Base-by-base conservation (phyloP, 2,329 filamentous ascomycete genomes). In the Leptographium procerum region DNA sequence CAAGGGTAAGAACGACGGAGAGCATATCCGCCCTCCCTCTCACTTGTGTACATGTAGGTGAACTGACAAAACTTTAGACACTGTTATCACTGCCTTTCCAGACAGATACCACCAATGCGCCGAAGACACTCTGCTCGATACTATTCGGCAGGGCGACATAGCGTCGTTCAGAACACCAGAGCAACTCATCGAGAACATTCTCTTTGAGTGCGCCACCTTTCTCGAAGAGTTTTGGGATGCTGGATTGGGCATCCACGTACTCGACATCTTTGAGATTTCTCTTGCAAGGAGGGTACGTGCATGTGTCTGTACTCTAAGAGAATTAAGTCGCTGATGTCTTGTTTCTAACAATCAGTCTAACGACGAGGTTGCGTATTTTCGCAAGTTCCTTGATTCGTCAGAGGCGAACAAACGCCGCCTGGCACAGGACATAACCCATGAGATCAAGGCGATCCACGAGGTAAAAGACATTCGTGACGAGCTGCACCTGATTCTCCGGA, bases 181-280 rank as follows among this genome's bases (percentile, higher is more conserved):
- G 5, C 22, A 57, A 26, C 55, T 57, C 2, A 31, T 57, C n/a
- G 55, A 52, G 14, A 36, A 57, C 9, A 57, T 57, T 7, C 33
- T 57, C 28, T 57, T n/a, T 11, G 16, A 57, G 29, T 50, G 40
- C n/a, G 55, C n/a, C 33, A 57, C 33, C 24, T 57, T 57, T 11
- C 22, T 19, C 10, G 55, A 57, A 24, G 33, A 51, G 24, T 57
- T 52, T n/a, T 22, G 31, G 33, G 13, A 43, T 26, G 55, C 55
- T 5, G 55, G 55, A 1, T 16, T 57, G 7, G 55, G 47, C 3
- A 52, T 31, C 14, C 55, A 57, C 48, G 4, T 57, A 6, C 47
- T 57, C 5, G 55, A 57, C 26, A 43, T 57, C 14, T 57, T 43
- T 45, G 48, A 52, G 47, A 29, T 8, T 1, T 51, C 22, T 52